Percentiles rank a stretch among this genome's conserved stretches.
Evolutionary conservation across 139 green algal species (phyloP).

Genomic region (Spirogloea muscicola): DNA sequence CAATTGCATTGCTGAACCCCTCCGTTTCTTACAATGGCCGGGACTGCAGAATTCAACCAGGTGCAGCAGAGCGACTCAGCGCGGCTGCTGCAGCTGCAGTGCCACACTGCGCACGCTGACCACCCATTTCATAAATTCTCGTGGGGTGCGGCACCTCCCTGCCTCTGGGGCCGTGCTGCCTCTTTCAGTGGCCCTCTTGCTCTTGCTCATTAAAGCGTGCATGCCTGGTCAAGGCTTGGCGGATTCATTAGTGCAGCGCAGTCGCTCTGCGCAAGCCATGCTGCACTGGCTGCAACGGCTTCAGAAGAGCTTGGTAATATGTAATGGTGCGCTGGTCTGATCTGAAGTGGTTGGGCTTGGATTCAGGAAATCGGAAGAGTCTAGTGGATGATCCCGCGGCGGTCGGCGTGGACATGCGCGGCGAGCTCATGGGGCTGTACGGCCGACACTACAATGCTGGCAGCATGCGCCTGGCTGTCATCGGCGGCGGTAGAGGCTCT

Average conservation of each 20-base stretch:
- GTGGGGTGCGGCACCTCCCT: constrained; percentile 86
- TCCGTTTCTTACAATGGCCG: background rate
- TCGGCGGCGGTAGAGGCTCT: constrained; percentile 71
- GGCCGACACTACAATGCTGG: constrained; percentile 80
- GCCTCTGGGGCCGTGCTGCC: too few species aligned
- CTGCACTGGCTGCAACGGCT: too few species aligned
- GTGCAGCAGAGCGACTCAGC: constrained; percentile 79
- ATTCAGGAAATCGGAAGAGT: constrained; percentile 66
- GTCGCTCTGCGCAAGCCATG: too few species aligned
- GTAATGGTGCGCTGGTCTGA: too few species aligned
- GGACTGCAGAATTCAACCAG: constrained; percentile 50
- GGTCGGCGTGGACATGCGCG: constrained; percentile 64
- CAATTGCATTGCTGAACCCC: background rate
- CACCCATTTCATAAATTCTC: constrained; percentile 84
- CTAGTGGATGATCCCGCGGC: constrained; percentile 64
- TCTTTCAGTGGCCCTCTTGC: too few species aligned
- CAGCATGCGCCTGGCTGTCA: constrained; percentile 85
- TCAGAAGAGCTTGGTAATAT: too few species aligned
- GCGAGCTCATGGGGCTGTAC: constrained; percentile 79
- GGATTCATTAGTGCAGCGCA: too few species aligned
- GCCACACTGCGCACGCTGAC: constrained; percentile 62
- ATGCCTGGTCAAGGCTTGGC: too few species aligned
- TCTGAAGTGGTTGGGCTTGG: too few species aligned
- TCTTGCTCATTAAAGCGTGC: too few species aligned
- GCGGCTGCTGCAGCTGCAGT: constrained; percentile 77